These are phyloP conservation scores for Monosporozyma servazzii DNA, from an alignment of 805 yeast species.

Conservation along the genomic window DNA sequence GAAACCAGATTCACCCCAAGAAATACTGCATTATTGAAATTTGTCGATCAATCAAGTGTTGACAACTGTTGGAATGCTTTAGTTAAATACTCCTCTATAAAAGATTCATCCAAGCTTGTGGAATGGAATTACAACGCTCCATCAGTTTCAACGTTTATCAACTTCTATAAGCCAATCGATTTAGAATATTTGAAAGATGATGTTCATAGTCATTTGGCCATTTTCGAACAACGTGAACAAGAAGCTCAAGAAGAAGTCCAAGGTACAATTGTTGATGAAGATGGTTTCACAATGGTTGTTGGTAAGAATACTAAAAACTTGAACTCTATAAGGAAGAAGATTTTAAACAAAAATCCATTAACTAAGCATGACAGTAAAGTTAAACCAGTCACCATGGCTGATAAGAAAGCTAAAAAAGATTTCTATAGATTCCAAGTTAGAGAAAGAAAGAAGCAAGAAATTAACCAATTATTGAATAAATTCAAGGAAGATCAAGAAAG, in stretches of 20 bases:
- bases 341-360: slow-evolving; percentile 27
- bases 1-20: slow-evolving; percentile 48
- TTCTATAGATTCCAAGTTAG: slow-evolving; percentile 95
- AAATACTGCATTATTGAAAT: slow-evolving; percentile 63
- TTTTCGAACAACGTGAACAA: slow-evolving; percentile 64
- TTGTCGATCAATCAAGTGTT: slow-evolving; percentile 56
- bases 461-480: slow-evolving; percentile 74
- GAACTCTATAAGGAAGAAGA: slow-evolving; percentile 29
- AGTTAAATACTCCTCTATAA: slow-evolving; percentile 41
- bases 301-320: slow-evolving; percentile 78
- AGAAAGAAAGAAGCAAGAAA: slow-evolving; percentile 84
- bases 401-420: slow-evolving; percentile 65
- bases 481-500: slow-evolving; percentile 88
- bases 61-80: slow-evolving; percentile 52
- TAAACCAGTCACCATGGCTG: slow-evolving; percentile 38
- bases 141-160: slow-evolving; percentile 36
- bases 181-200: slow-evolving; percentile 42
- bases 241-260: slow-evolving; percentile 47
- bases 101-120: slow-evolving; percentile 29
- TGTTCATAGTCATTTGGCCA: slow-evolving; percentile 52
- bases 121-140: slow-evolving; percentile 30
- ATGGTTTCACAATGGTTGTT: slow-evolving; percentile 87
- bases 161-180: slow-evolving; percentile 36
- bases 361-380: slow-evolving; percentile 23
- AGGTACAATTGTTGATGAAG: slow-evolving; percentile 71